These are phyloP conservation scores for Fusarium musae DNA, from an alignment of 2,329 filamentous ascomycete genomes.

Conservation along the genomic window DNA sequence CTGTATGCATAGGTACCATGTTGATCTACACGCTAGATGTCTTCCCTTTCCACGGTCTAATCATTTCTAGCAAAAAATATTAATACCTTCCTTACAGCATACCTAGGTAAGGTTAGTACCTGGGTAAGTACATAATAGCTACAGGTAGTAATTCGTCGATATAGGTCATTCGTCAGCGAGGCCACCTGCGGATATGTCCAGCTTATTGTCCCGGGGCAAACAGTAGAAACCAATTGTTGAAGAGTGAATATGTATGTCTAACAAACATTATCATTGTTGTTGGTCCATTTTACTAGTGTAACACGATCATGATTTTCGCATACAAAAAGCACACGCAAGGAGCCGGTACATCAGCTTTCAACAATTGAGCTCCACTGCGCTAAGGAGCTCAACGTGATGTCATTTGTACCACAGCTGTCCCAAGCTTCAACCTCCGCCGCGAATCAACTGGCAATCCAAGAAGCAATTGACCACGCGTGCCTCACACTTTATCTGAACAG, in stretches of 20 bases:
- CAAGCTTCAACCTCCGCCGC: constrained; percentile 22
- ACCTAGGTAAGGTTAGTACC: not conserved
- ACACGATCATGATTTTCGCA: not conserved
- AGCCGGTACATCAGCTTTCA: not conserved
- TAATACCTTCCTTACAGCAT: not conserved
- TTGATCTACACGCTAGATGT: not conserved
- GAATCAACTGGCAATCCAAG: constrained; percentile 8
- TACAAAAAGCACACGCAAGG: not conserved
- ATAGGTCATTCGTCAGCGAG: not conserved
- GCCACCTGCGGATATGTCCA: not conserved
- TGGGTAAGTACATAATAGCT: not conserved
- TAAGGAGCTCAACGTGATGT: constrained; percentile 40
- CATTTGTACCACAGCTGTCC: constrained; percentile 27
- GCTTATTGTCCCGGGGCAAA: not conserved
- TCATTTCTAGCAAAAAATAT: not conserved
- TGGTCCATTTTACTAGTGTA: not conserved
- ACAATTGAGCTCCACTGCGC: constrained; percentile 6
- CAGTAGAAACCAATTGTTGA: not conserved
- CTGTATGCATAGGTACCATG: not conserved
- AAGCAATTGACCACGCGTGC: constrained; percentile 26
- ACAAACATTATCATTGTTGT: not conserved
- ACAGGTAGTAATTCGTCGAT: not conserved
- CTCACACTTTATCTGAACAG: not conserved
- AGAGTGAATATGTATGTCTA: not conserved
- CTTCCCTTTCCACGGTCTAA: not conserved